Base-by-base conservation (phyloP, 164 flowering plant genomes). In the Vitis labrusca region DNA sequence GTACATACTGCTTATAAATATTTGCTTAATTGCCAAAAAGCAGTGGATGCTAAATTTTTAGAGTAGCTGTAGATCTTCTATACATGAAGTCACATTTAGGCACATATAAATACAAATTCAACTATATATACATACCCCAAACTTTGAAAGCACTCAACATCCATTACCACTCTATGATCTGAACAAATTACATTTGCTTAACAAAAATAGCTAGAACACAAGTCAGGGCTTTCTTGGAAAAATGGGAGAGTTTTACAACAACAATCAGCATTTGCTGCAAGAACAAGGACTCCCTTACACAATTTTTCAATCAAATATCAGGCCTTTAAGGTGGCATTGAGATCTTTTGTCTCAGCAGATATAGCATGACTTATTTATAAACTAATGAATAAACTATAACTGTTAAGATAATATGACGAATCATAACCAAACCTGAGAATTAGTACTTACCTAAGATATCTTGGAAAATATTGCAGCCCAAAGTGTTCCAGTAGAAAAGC, bases 401-500 rank as follows among this genome's bases (percentile, higher is more conserved):
- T 16, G 16, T 64, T 17, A 16, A 51, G 47, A 4, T 9, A 9
- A 59, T n/a, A 57, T 27, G 54, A 29, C 66, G 51, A 62, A 15
- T 10, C 2, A 71, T 53, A 56, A 50, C 16, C 8, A 54, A 37
- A 37, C 44, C 44, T 37, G 44, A 37, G 44, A 37, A 37, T 37
- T 3, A 37, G 44, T 37, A 37, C 44, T 72, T 81, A 88, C 97
- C 98, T 83, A 89, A 76, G 70, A 80, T 80, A 83, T 76, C 80
- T 66, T 66, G 76, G 78, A 79, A 73, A 62, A 73, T 63, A 65
- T 68, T 17, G 78, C 80, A 17, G 86, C 91, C 97, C 94, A 84
- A 78, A 81, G 88, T 86, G 85, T 80, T 85, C 93, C 91, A 85
- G 83, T 79, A 74, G 81, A 81, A 76, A 72, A 64, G 80, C 88